A percentile compares a stretch with the other conserved stretches of the same genome.
Evolutionary conservation across 2,329 filamentous ascomycete species (phyloP).

Genomic region (Nemania abortiva): DNA sequence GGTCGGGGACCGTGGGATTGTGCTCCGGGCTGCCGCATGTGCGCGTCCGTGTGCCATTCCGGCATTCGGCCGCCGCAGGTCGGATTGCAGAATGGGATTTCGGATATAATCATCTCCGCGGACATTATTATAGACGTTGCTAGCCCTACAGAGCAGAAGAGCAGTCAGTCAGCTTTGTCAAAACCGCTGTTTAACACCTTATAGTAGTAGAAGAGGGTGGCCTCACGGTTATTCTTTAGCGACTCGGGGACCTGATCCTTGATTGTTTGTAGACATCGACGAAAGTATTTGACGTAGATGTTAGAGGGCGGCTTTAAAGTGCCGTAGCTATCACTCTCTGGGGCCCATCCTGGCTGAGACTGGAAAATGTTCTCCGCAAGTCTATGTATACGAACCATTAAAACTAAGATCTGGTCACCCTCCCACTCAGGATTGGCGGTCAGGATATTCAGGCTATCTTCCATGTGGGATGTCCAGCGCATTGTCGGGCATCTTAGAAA

Average conservation of each 20-base stretch:
- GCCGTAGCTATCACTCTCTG: conserved; percentile 16
- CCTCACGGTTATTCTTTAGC: conserved; percentile 50
- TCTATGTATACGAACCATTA: conserved; percentile 43
- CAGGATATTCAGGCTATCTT: conserved; percentile 65
- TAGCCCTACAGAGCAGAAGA: conserved; percentile 47
- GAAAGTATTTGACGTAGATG: conserved; percentile 50
- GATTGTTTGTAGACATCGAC: conserved; percentile 46
- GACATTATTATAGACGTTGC: conserved; percentile 53
- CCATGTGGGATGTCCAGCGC: conserved; percentile 69
- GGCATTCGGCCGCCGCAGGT: conserved; percentile 34
- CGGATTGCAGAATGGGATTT: conserved; percentile 49
- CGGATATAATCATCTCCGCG: conserved; percentile 55
- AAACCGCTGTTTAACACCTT: background rate
- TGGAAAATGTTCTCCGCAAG: conserved; percentile 46
- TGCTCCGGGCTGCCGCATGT: background rate
- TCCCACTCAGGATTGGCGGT: conserved; percentile 59
- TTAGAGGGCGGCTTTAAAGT: conserved; percentile 39
- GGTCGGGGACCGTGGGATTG: background rate
- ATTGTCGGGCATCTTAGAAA: conserved; percentile 52
- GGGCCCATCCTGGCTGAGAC: conserved; percentile 26
- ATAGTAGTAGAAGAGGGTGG: background rate
- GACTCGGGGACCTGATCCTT: conserved; percentile 43
- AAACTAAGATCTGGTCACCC: conserved; percentile 63
- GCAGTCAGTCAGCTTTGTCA: conserved; percentile 3
- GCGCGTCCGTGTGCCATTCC: conserved; percentile 16